A percentile compares a stretch with the other conserved stretches of the same genome.
phyloP scores from a whole-genome alignment of 2,329 filamentous ascomycete genomes.

The Apiospora pterosperma region DNA sequence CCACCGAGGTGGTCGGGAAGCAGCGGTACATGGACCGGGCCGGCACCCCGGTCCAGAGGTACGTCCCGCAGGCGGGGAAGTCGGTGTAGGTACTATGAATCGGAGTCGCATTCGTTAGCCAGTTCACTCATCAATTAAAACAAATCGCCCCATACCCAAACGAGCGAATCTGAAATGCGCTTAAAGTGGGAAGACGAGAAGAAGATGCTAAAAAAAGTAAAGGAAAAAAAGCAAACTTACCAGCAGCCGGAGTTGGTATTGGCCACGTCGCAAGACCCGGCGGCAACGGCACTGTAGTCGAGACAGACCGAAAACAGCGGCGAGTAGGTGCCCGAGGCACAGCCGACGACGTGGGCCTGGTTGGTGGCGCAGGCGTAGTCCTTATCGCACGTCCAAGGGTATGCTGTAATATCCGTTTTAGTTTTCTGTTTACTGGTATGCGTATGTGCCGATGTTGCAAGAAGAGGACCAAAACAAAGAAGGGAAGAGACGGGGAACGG shows the following conservation, averaged over 20 bases:
- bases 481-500: neutral
- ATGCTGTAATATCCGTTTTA: slow-evolving; percentile 13
- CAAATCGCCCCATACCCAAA: no score
- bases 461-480: neutral
- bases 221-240: slow-evolving; percentile 18
- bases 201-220: neutral
- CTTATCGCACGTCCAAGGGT: slow-evolving; percentile 17
- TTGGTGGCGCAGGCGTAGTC: slow-evolving; percentile 28
- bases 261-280: slow-evolving; percentile 24
- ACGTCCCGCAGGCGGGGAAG: slow-evolving; percentile 31
- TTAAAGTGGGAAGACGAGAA: neutral
- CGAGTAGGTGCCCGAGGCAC: slow-evolving; percentile 23
- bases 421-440: slow-evolving; percentile 5
- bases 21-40: slow-evolving; percentile 34
- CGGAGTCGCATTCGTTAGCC: slow-evolving; percentile 8
- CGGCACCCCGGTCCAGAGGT: slow-evolving; percentile 32
- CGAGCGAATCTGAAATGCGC: neutral
- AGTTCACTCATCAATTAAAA: neutral
- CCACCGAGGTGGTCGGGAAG: slow-evolving; percentile 20
- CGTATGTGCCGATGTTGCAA: no score
- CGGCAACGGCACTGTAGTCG: slow-evolving; percentile 27
- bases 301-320: slow-evolving; percentile 33
- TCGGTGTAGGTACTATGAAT: slow-evolving; percentile 1
- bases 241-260: slow-evolving; percentile 33
- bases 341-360: slow-evolving; percentile 31